Percentiles rank a stretch among this genome's conserved stretches.
phyloP scores from a whole-genome alignment of 2,329 filamentous ascomycete genomes.

The Furcasterigmium sp. region DNA sequence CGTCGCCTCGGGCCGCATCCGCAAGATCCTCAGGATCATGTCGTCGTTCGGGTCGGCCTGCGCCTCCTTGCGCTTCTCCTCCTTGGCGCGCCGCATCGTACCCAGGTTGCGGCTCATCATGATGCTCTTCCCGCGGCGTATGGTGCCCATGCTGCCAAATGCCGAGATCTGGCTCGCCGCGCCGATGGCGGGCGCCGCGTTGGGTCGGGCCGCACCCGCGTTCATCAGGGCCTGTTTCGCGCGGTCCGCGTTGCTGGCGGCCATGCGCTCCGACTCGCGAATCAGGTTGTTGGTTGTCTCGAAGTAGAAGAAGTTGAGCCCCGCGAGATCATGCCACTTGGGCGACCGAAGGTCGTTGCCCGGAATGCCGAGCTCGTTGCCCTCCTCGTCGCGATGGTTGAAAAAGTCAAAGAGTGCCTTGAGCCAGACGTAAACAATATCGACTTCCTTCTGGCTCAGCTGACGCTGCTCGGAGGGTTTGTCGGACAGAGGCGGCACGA shows the following conservation, averaged over 20 bases:
- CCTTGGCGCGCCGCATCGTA: conserved; percentile 93
- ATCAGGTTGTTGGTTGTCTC: conserved; percentile 87
- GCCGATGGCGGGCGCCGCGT: conserved; percentile 49
- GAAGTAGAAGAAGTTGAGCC: conserved; percentile 98
- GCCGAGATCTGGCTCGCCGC: conserved; percentile 41
- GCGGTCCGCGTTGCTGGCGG: conserved; percentile 73
- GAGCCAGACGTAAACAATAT: conserved; percentile 93
- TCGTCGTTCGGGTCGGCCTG: conserved; percentile 97
- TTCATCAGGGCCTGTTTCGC: conserved; percentile 62
- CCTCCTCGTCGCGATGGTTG: conserved; percentile 80
- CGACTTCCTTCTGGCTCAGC: conserved; percentile 80
- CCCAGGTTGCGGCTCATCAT: conserved; percentile 93
- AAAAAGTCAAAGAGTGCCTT: conserved; percentile 91
- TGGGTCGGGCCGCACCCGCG: conserved; percentile 49
- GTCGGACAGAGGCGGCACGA: conserved; percentile 91
- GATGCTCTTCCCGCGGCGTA: conserved; percentile 69
- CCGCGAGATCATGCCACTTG: conserved; percentile 96
- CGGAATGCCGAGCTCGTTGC: conserved; percentile 82
- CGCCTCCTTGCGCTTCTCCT: conserved; percentile 90
- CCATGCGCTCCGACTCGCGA: conserved; percentile 94
- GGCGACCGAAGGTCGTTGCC: conserved; percentile 90
- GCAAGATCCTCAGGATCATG: conserved; percentile 91
- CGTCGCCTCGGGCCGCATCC: conserved; percentile 89
- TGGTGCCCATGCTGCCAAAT: conserved; percentile 65
- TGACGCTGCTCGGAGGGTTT: conserved; percentile 85